phyloP scores from a whole-genome alignment of 2,329 filamentous ascomycete species.

The Tolypocladium sp. region DNA sequence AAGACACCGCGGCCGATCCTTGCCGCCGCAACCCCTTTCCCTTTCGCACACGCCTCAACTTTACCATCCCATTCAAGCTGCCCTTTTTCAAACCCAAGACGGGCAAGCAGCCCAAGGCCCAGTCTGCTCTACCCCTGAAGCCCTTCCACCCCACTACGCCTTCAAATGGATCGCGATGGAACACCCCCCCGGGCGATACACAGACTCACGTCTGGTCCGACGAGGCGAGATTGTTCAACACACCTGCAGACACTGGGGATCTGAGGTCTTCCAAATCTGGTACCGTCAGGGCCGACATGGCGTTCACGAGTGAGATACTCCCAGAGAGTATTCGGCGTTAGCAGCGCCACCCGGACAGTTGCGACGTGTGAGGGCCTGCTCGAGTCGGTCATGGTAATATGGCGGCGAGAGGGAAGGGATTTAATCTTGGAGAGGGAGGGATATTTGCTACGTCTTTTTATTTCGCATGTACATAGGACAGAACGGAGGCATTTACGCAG shows the following conservation, averaged over 20 bases:
- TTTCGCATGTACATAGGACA: not conserved
- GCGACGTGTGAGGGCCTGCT: not conserved
- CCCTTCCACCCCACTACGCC: not conserved
- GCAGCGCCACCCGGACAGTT: not conserved
- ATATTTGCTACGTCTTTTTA: not conserved
- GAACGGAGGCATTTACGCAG: not conserved
- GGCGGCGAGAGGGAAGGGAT: not conserved
- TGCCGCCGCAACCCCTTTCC: slow-evolving; percentile 19
- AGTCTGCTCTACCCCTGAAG: not conserved
- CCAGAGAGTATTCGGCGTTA: not conserved
- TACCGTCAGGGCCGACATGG: not conserved
- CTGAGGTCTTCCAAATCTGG: not conserved
- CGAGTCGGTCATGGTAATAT: not conserved
- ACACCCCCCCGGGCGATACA: not conserved
- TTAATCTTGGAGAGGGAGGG: not conserved
- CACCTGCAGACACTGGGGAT: not conserved
- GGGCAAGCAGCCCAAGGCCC: not conserved
- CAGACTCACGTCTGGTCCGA: not conserved
- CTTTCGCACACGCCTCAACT: slow-evolving; percentile 22
- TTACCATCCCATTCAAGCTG: slow-evolving; percentile 13
- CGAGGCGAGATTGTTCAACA: not conserved
- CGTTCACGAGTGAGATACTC: not conserved
- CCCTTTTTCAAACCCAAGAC: slow-evolving; percentile 7
- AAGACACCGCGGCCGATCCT: not conserved
- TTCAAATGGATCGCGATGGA: not conserved